Base-by-base conservation (phyloP, 176 grass and related monocot species). In the Aegilops longissima region DNA sequence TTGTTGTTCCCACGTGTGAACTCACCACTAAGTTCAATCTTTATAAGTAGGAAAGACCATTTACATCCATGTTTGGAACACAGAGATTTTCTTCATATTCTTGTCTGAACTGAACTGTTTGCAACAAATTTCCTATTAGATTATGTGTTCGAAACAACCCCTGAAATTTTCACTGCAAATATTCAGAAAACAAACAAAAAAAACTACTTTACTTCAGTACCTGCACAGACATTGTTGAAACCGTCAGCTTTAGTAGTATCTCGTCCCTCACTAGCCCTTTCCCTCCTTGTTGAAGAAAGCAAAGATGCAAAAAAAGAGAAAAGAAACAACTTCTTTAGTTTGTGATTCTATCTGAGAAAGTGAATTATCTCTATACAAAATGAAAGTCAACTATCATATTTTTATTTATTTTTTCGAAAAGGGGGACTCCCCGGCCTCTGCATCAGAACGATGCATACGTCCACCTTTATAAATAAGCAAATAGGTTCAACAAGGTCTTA, bases 211-310 rank as follows among this genome's bases (percentile, higher is more conserved):
- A 5, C 49, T 52, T 52, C 49, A 17, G 49, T 52, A 52, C 49
- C 49, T 17, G 49, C 49, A 17, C 88, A 90, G 95, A 98, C 87
- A 98, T 90, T 54, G 86, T 93, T 79, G 95, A 89, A 79, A 82
- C 81, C 77, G 82, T 88, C 78, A 98, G 83, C 84, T 93, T 90
- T 39, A 98, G 66, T 30, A 98, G 77, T 69, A 79, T 92, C 83
- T 92, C 91, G 71, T 98, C 93, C 40, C 88, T 84, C 36, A 91
- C 23, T 66, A 56, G 80, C 61, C 93, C 93, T 27, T 95, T 98
- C 34, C 66, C 67, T 33, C 95, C 93, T 93, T 98, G 85, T 88
- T 61, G 24, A 84, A 89, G 20, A 86, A 61, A 38, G 38, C 24
- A 87, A 42, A 64, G 39, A 74, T 66, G 67, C 40, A 36, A 51